Base-by-base conservation (phyloP, 495 filamentous ascomycete species). In the Hyaloscypha hepaticicola region DNA sequence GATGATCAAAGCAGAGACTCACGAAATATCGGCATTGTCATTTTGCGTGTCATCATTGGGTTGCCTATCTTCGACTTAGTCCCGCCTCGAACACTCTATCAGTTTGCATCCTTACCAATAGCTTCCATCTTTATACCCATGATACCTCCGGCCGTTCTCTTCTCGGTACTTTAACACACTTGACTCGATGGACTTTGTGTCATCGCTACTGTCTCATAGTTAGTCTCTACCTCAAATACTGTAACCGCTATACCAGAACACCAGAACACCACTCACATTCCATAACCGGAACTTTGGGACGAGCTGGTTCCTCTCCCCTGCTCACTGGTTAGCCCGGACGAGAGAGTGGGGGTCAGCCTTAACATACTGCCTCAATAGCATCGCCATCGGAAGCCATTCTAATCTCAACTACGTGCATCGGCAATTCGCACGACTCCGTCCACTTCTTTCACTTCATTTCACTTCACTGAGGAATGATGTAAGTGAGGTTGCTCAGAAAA, bases 81-180 rank as follows among this genome's bases (percentile, higher is more conserved):
- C 1, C 19, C n/a, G 6, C 21, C 21, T 5, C 1, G 4, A 14
- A 57, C 0, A 57, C 2, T n/a, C 33, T 28, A 5, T 8, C 28
- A 33, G n/a, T 12, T 1, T 34, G 14, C 16, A 57, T 38, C 16
- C 63, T 50, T 16, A 69, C 69, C 69, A 70, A 29, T 70, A 70
- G 1, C 14, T 50, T 11, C 69, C 69, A 21, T 69, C 63, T 49
- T 62, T 59, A 28, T 71, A 71, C n/a, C 33, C 66, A 66, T 71
- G 69, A 58, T 71, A 71, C 2, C 53, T 49, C 25, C 69, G 27
- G 5, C 69, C 69, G 60, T 71, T 68, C 29, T 71, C 69, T 12
- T 64, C 22, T 0, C 66, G 66, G 56, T 70, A 70, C 21, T 51
- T 2, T 14, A 65, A 68, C 27, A 70, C 66, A 27, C 52, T 63